A percentile compares a stretch with the other conserved stretches of the same genome.
Conservation (phyloP, 75 land plant species). For the Selaginella tamariscina region DNA sequence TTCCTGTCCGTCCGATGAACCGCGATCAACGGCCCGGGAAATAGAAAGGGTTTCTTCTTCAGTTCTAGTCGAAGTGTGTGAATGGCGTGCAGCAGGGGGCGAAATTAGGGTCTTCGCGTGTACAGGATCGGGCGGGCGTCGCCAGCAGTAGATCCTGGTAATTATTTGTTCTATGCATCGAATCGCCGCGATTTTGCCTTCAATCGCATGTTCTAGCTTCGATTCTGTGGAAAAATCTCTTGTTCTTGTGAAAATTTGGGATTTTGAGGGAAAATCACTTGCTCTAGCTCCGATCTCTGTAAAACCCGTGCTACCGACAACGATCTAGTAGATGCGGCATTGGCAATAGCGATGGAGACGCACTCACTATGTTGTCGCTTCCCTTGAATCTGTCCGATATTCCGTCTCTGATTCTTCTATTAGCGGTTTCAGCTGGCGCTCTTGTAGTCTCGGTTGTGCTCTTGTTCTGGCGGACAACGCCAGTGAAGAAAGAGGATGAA, state of each 20-base stretch:
- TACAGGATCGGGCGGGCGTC: neutral
- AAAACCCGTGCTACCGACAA: too few relatives aligned
- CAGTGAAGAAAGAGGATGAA: slow-evolving; percentile 5
- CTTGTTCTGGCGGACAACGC: neutral
- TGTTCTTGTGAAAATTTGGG: neutral
- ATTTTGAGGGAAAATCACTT: neutral
- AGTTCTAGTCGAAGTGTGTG: neutral
- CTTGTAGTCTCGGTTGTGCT: neutral
- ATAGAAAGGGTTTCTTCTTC: neutral
- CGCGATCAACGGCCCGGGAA: neutral
- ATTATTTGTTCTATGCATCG: too few relatives aligned
- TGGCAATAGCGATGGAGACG: neutral
- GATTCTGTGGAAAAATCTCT: neutral
- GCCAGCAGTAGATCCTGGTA: too few relatives aligned
- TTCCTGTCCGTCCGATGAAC: neutral
- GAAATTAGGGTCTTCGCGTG: neutral
- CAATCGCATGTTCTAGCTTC: neutral
- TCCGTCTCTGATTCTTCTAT: neutral
- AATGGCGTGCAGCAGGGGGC: neutral
- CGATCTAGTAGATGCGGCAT: too few relatives aligned
- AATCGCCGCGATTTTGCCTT: neutral
- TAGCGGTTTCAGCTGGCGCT: neutral
- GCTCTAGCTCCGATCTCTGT: too few relatives aligned
- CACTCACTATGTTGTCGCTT: neutral
- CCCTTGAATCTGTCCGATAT: neutral